Base-by-base conservation (phyloP, 192 early-diverging fungal genomes). In the Entomortierella beljakovae region DNA sequence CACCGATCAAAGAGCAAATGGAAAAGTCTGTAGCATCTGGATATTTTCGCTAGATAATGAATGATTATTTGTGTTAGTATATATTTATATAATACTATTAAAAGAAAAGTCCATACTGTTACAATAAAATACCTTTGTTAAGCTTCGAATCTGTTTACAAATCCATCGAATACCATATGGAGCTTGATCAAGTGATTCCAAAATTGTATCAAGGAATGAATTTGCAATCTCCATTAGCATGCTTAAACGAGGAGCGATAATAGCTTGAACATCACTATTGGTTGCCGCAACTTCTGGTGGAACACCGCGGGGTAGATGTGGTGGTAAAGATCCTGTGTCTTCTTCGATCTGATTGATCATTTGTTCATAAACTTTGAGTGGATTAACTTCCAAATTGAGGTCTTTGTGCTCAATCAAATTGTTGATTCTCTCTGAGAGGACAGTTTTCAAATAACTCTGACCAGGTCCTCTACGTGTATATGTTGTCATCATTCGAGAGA, bases 111-210 rank as follows among this genome's bases (percentile, higher is more conserved):
- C 4, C 13, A 6, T 20, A 22, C 10, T 4, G 31, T 55, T 29
- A 9, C 7, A 29, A 8, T 18, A 20, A 34, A 29, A 40, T 59
- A 84, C 82, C 71, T 95, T 95, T 7, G 96, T 95, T 69, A 99
- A 82, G 8, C 91, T 93, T 25, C 93, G 86, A 84, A 99, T 98
- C 82, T 99, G 96, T 69, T 99, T 99, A 81, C 97, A 99, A 54
- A 99, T 96, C 96, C 96, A 99, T 15, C 96, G 89, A 80, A 99
- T 98, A 32, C 96, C 97, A 69, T 96, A 98, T 1, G 97, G 97
- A 18, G 95, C 94, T 63, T 92, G 87, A 57, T 96, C 91, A 10
- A 92, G 83, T 23, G 93, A 91, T 22, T 85, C 83, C 25, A 98
- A 89, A 54, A 99, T 96, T 9, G 93, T 97, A 56, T 89, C 87